Evolutionary conservation across 495 filamentous ascomycete genomes (phyloP), one percentile per base, ranked within the genome.

Genomic region (Trichocladium uniseriatum): DNA sequence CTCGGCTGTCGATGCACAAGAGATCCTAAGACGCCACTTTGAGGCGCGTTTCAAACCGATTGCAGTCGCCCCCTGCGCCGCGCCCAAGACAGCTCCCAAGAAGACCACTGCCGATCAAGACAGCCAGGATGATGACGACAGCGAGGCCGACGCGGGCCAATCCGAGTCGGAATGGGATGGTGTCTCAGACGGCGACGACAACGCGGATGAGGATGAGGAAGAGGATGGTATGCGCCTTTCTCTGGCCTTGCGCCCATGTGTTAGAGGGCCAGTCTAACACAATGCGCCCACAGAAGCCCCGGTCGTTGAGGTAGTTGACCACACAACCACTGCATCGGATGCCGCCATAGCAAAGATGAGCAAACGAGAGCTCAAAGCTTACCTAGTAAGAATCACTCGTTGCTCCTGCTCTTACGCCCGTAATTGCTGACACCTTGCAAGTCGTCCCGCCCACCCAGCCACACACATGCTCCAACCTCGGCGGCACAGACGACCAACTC

Each of bases 11-110:
- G 60, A 68, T n/a, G 69, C 65, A 0, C 66, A 68, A 45, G 69
- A 63, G 47, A 69, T 84, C 29, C 81, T 98, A 53, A 80, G 80
- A 49, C 82, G 80, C 53, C 82, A 87, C 61, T 97, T 98, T 63
- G 92, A 96, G 67, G 78, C 83, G 8, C 81, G 83, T 57, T 97
- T 95, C 66, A 78, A 81, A 54, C 87, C 90, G 10, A 58, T 96
- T 18, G 71, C 73, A 52, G 56, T 51, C 54, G 50, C 61, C 40
- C 43, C 49, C 19, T 36, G 19, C 11, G 48, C 39, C 16, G 49
- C 53, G 39, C 42, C 61, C 13, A 53, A 31, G 52, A 63, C 9
- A 40, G 47, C 42, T 45, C 59, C 22, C 9, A 35, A n/a, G n/a
- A n/a, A n/a, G n/a, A 35, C 34, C 19, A 29, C 27, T n/a, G 35